phyloP scores from a whole-genome alignment of 352 stramenopile species.

The Pythium brassicae region DNA sequence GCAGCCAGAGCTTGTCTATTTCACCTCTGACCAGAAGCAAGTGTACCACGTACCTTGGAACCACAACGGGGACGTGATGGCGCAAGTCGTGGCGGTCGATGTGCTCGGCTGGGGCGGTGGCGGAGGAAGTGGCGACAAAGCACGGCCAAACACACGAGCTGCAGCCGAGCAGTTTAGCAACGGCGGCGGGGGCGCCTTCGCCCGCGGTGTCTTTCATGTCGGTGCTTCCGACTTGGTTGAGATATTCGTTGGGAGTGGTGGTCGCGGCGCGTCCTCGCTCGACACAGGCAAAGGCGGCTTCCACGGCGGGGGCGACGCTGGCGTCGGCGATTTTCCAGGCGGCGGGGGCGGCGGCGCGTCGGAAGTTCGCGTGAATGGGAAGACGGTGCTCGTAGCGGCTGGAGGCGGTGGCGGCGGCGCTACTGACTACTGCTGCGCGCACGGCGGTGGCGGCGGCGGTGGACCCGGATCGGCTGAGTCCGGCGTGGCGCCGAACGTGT shows the following conservation, averaged over 20 bases:
- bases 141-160: not conserved
- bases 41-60: constrained; percentile 24
- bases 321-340: constrained; percentile 42
- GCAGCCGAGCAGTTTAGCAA: constrained; percentile 16
- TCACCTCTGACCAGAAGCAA: constrained; percentile 32
- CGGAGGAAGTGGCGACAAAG: constrained; percentile 46
- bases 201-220: constrained; percentile 45
- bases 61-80: constrained; percentile 10
- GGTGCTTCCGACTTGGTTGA: constrained; percentile 37
- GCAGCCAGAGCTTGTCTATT: constrained; percentile 35
- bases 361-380: constrained; percentile 36
- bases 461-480: constrained; percentile 23
- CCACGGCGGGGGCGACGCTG: constrained; percentile 65
- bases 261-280: constrained; percentile 17
- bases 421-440: constrained; percentile 72
- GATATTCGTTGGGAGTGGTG: constrained; percentile 60
- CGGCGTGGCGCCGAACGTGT: constrained; percentile 38
- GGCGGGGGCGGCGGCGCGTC: constrained; percentile 66
- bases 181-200: constrained; percentile 74
- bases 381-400: constrained; percentile 55
- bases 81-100: constrained; percentile 56
- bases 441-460: constrained; percentile 54
- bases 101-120: constrained; percentile 79
- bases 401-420: constrained; percentile 69
- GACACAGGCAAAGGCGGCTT: constrained; percentile 39